Evolutionary conservation across 371 early-diverging fungal genomes (phyloP).

Genomic region (Choanephora cucurbitarum): DNA sequence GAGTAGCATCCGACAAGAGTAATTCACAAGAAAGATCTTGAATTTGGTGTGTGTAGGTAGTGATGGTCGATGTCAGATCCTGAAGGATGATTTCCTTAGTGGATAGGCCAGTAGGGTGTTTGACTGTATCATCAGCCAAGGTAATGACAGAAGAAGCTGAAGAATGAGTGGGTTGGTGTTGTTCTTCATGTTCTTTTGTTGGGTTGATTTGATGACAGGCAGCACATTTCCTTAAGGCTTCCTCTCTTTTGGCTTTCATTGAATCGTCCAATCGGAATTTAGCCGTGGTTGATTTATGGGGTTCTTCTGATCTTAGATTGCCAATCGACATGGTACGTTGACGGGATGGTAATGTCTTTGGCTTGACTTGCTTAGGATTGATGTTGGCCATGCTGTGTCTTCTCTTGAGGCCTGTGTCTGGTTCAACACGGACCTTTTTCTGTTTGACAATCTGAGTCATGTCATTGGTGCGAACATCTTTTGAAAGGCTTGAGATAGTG

Average conservation of each 20-base stretch:
- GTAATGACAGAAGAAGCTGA: background rate
- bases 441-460: slow-evolving; percentile 12
- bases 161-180: background rate
- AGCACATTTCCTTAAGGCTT: slow-evolving; percentile 12
- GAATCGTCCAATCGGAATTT: slow-evolving; percentile 17
- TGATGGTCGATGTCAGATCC: slow-evolving; percentile 11
- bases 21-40: slow-evolving; percentile 5
- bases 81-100: slow-evolving; percentile 10
- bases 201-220: slow-evolving; percentile 8
- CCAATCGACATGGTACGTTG: slow-evolving; percentile 15
- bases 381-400: slow-evolving; percentile 25
- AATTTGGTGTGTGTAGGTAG: slow-evolving; percentile 15
- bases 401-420: slow-evolving; percentile 3
- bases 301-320: slow-evolving; percentile 1
- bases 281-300: slow-evolving; percentile 3
- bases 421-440: slow-evolving; percentile 3
- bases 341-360: slow-evolving; percentile 5
- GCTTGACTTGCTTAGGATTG: background rate
- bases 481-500: slow-evolving; percentile 26
- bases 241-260: background rate
- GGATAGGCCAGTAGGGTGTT: background rate
- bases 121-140: background rate
- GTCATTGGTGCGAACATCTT: slow-evolving; percentile 21
- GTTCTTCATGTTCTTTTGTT: background rate
- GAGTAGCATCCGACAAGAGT: background rate